Evolutionary conservation across 169 alveolate genomes (phyloP).

Genomic region (Plasmodium berghei): DNA sequence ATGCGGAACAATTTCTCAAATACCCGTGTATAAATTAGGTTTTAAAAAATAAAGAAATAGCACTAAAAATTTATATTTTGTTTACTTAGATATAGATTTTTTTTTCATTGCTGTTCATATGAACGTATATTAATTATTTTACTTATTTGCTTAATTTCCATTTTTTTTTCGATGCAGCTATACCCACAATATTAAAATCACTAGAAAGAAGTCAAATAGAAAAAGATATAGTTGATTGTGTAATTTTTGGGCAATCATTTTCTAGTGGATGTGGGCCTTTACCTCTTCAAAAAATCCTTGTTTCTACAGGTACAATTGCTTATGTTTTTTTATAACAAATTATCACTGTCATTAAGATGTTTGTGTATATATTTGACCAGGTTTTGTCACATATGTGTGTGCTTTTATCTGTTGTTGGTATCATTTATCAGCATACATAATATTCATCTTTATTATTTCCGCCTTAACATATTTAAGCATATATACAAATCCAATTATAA

Average conservation of each 20-base stretch:
- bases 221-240: constrained; percentile 62
- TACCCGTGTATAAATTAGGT: constrained; percentile 76
- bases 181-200: constrained; percentile 73
- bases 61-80: not conserved
- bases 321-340: too few relatives aligned
- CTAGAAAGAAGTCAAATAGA: constrained; percentile 74
- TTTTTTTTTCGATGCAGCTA: constrained; percentile 13
- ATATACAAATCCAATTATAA: not conserved
- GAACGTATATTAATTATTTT: too few relatives aligned
- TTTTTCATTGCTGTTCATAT: too few relatives aligned
- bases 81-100: too few relatives aligned
- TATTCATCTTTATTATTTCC: too few relatives aligned
- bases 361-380: too few relatives aligned
- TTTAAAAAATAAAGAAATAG: constrained; percentile 7
- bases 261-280: constrained; percentile 81
- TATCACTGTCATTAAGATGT: too few relatives aligned
- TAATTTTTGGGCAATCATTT: constrained; percentile 80
- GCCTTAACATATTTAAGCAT: too few relatives aligned
- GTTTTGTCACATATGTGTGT: too few relatives aligned
- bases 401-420: too few relatives aligned
- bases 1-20: constrained; percentile 61
- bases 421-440: too few relatives aligned
- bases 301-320: constrained; percentile 35
- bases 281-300: constrained; percentile 76
- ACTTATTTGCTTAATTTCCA: too few relatives aligned